Percentiles rank a stretch among this genome's conserved stretches.
Evolutionary conservation across 441 rosid species (phyloP).

Genomic region (Macaranga tanarius): DNA sequence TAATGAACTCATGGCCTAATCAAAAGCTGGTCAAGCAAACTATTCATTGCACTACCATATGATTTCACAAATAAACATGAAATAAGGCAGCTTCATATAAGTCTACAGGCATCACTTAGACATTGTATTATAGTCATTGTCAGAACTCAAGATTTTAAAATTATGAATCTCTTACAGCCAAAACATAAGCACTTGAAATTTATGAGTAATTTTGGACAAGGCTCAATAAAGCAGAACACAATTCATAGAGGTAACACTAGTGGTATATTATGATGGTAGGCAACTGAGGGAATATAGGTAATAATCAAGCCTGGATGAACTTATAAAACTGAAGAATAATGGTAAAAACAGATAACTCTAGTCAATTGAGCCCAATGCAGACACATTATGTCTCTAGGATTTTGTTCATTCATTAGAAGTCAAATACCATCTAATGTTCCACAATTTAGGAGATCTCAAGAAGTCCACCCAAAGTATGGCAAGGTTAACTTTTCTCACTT

Average conservation of each 20-base stretch:
- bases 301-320: background rate
- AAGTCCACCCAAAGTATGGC: background rate
- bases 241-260: background rate
- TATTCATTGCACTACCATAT: too few relatives aligned
- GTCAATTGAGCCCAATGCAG: background rate
- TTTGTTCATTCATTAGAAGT: too few relatives aligned
- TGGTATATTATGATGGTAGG: background rate
- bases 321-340: too few relatives aligned
- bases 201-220: background rate
- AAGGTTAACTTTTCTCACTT: background rate
- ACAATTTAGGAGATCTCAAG: slow-evolving; percentile 3
- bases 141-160: too few relatives aligned
- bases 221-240: background rate
- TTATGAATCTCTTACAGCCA: too few relatives aligned
- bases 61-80: slow-evolving; percentile 6
- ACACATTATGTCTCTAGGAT: too few relatives aligned
- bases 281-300: background rate
- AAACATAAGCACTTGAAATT: background rate
- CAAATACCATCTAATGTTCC: background rate
- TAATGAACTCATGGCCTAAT: background rate
- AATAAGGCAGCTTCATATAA: background rate
- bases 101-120: background rate
- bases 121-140: background rate
- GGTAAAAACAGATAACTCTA: background rate
- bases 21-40: background rate